These are phyloP conservation scores for Colletotrichum sp. DNA, from an alignment of 2,329 filamentous ascomycete species.

Conservation along the genomic window DNA sequence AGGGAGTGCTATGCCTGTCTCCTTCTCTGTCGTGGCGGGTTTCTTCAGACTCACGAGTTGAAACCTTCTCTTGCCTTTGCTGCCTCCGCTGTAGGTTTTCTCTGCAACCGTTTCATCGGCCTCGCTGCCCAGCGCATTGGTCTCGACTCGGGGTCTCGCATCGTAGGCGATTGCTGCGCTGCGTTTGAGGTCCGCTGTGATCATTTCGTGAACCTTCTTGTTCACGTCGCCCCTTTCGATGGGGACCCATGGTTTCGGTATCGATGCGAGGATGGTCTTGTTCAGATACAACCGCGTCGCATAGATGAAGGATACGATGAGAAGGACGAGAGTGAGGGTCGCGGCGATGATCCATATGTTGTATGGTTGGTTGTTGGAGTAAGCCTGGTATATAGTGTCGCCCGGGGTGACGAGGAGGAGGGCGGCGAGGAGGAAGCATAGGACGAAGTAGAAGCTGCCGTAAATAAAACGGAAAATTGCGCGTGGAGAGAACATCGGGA, in stretches of 20 bases:
- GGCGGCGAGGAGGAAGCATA: slow-evolving; percentile 74
- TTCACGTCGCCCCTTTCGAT: slow-evolving; percentile 84
- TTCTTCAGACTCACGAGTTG: slow-evolving; percentile 34
- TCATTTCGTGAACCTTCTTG: slow-evolving; percentile 75
- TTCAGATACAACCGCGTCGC: slow-evolving; percentile 86
- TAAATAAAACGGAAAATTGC: slow-evolving; percentile 82
- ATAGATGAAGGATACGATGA: slow-evolving; percentile 79
- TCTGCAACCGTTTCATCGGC: slow-evolving; percentile 5
- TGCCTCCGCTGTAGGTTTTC: slow-evolving; percentile 20
- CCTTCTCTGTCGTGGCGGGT: slow-evolving; percentile 40
- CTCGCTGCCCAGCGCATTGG: slow-evolving; percentile 22
- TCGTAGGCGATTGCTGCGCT: slow-evolving; percentile 85
- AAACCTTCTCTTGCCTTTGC: slow-evolving; percentile 22
- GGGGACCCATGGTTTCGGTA: slow-evolving; percentile 87
- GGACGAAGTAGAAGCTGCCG: slow-evolving; percentile 75
- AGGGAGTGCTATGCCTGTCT: slow-evolving; percentile 52
- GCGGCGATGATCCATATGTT: slow-evolving; percentile 85
- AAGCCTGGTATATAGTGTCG: slow-evolving; percentile 81
- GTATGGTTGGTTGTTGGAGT: slow-evolving; percentile 68
- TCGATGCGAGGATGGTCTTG: slow-evolving; percentile 76
- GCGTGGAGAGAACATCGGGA: slow-evolving; percentile 44
- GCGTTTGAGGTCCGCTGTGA: slow-evolving; percentile 72
- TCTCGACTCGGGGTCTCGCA: slow-evolving; percentile 67
- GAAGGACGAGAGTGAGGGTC: slow-evolving; percentile 74
- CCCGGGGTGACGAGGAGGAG: slow-evolving; percentile 81